phyloP scores from a whole-genome alignment of 208 protist species.

The Acanthamoeba castellanii region DNA sequence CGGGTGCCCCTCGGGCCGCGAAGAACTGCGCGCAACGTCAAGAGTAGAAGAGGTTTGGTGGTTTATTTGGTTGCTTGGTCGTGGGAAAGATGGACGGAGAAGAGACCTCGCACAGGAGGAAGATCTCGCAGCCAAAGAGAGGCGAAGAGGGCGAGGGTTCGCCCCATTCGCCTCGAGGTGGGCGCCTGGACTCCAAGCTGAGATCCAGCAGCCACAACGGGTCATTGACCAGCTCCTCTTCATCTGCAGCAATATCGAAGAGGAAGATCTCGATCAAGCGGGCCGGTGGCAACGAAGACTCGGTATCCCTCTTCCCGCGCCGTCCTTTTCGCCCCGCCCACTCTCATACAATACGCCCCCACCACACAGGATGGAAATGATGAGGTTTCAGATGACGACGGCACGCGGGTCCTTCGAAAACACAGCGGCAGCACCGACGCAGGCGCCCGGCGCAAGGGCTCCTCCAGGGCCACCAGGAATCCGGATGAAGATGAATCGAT shows the following conservation, averaged over 20 bases:
- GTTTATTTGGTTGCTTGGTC: neutral
- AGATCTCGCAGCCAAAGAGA: neutral
- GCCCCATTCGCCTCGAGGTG: too few relatives aligned
- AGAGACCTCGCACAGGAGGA: neutral
- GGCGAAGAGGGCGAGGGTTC: neutral
- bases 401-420: neutral
- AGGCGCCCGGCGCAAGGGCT: neutral
- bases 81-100: neutral
- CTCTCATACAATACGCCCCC: too few relatives aligned
- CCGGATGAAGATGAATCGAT: too few relatives aligned
- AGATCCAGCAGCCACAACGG: too few relatives aligned
- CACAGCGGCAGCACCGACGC: neutral
- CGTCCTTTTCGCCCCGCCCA: too few relatives aligned
- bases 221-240: too few relatives aligned
- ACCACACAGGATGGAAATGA: neutral
- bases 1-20: too few relatives aligned
- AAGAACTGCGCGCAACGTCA: too few relatives aligned
- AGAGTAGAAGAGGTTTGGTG: neutral
- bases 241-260: too few relatives aligned
- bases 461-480: neutral
- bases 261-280: too few relatives aligned
- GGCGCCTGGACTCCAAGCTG: neutral
- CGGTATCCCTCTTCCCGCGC: too few relatives aligned
- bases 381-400: neutral
- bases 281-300: too few relatives aligned